phyloP scores from a whole-genome alignment of 2,329 filamentous ascomycete species.

The Calonectria ilicicola region DNA sequence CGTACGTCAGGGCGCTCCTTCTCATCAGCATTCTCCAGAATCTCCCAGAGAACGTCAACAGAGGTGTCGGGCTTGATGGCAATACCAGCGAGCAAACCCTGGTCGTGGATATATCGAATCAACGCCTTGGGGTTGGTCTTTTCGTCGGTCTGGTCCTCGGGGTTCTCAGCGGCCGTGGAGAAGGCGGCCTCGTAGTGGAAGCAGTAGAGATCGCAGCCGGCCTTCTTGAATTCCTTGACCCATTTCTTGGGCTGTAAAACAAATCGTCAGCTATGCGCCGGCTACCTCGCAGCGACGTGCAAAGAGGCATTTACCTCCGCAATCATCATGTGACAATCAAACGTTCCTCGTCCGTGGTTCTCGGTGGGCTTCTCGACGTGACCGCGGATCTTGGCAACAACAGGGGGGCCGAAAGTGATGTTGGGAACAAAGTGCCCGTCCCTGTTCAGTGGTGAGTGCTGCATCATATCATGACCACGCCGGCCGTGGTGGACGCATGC shows the following conservation, averaged over 20 bases:
- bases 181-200: slow-evolving; percentile 99
- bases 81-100: slow-evolving; percentile 90
- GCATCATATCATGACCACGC: neutral
- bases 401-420: slow-evolving; percentile 95
- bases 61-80: slow-evolving; percentile 94
- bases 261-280: slow-evolving; percentile 24
- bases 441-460: slow-evolving; percentile 61
- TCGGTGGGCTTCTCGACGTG: slow-evolving; percentile 82
- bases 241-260: slow-evolving; percentile 87
- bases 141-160: slow-evolving; percentile 74
- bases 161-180: slow-evolving; percentile 85
- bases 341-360: slow-evolving; percentile 85
- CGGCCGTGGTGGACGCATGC: neutral
- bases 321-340: slow-evolving; percentile 99
- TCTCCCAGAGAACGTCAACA: slow-evolving; percentile 92
- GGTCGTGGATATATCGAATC: slow-evolving; percentile 89
- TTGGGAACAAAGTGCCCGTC: slow-evolving; percentile 99
- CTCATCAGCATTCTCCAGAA: slow-evolving; percentile 78
- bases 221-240: slow-evolving; percentile 94
- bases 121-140: slow-evolving; percentile 87
- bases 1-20: slow-evolving; percentile 90
- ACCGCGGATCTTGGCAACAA: slow-evolving; percentile 91
- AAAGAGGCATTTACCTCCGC: slow-evolving; percentile 75
- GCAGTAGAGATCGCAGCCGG: slow-evolving; percentile 98
- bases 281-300: neutral